phyloP scores from a whole-genome alignment of 495 filamentous ascomycete genomes.

The Corynascus novoguineensis region DNA sequence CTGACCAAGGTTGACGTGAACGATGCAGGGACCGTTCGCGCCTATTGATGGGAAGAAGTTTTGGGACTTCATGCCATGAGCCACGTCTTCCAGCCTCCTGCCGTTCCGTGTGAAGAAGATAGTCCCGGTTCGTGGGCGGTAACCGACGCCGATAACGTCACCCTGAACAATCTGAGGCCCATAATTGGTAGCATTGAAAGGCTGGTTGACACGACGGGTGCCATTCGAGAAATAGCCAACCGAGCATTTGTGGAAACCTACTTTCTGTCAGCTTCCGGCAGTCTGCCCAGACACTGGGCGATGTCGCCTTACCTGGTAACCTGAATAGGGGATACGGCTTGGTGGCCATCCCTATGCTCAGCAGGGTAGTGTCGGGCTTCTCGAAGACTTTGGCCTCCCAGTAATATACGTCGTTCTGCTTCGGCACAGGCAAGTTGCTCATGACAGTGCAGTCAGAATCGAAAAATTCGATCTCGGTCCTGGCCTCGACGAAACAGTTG shows the following conservation, averaged over 20 bases:
- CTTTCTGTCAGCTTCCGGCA: slow-evolving; percentile 3
- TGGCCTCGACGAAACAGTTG: slow-evolving; percentile 94
- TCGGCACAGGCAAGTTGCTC: slow-evolving; percentile 92
- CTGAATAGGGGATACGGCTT: slow-evolving; percentile 95
- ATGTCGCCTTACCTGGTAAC: slow-evolving; percentile 62
- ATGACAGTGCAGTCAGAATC: slow-evolving; percentile 96
- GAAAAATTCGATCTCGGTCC: slow-evolving; percentile 98
- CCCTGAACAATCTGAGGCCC: slow-evolving; percentile 82
- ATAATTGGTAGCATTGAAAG: slow-evolving; percentile 71
- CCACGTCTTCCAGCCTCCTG: slow-evolving; percentile 91
- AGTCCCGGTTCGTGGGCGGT: slow-evolving; percentile 87
- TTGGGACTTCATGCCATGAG: slow-evolving; percentile 86
- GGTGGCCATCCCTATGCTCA: slow-evolving; percentile 88
- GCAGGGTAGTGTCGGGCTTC: slow-evolving; percentile 78
- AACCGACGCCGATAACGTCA: slow-evolving; percentile 93
- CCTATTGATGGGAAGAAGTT: slow-evolving; percentile 97
- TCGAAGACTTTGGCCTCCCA: slow-evolving; percentile 99
- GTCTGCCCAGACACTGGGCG: background rate
- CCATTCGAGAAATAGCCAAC: slow-evolving; percentile 86
- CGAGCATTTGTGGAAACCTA: slow-evolving; percentile 87
- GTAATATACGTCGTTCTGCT: slow-evolving; percentile 98
- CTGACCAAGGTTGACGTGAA: slow-evolving; percentile 97
- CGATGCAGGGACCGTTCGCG: slow-evolving; percentile 82
- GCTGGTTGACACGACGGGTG: slow-evolving; percentile 83
- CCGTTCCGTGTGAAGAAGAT: slow-evolving; percentile 98